Evolutionary conservation across 2,329 filamentous ascomycete species (phyloP), one percentile per base, ranked within the genome.

Genomic region (Aquanectria penicillioides): DNA sequence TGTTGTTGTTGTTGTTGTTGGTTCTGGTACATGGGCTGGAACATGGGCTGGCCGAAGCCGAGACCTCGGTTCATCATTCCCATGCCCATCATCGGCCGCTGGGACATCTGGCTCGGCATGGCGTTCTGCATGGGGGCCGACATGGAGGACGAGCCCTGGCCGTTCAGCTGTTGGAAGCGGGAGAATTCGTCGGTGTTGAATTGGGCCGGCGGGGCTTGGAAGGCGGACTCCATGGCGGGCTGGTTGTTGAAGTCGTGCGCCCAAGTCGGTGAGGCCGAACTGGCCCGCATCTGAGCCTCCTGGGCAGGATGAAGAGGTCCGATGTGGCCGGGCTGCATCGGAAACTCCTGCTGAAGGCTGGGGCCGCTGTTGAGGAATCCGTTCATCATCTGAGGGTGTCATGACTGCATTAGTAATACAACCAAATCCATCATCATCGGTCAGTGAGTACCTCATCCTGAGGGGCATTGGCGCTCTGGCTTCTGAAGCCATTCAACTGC

Each of bases 181-280:
- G 92, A 88, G 75, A 97, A 98, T 67, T 98, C 95, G 40, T 93
- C 90, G 22, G 93, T 83, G 61, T 83, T 90, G 76, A 97, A 97
- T 18, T 85, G 84, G 3, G 84, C 79, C 5, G 76, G 84, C 49
- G 84, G 82, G 51, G 78, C 83, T 76, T 83, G 86, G 78, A 89
- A 91, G 6, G 86, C 83, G 62, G 90, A 81, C 75, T 94, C 90
- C 89, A 94, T 89, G 61, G 86, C 82, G 29, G 86, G 81, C 74
- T 93, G 86, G 57, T 75, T 77, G 63, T 81, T 80, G 71, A 84
- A 85, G 68, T 83, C 81, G 63, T 79, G 80, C 33, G 81, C 80
- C 81, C 83, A 85, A 20, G 78, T 73, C n/a, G 83, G 84, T 22
- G 83, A 86, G 5, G 81, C 78, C 15, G 83, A 81, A 70, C 78